Evolutionary conservation across 2,329 filamentous ascomycete species (phyloP), one percentile per base, ranked within the genome.

Genomic region (Cladophialophora immunda): DNA sequence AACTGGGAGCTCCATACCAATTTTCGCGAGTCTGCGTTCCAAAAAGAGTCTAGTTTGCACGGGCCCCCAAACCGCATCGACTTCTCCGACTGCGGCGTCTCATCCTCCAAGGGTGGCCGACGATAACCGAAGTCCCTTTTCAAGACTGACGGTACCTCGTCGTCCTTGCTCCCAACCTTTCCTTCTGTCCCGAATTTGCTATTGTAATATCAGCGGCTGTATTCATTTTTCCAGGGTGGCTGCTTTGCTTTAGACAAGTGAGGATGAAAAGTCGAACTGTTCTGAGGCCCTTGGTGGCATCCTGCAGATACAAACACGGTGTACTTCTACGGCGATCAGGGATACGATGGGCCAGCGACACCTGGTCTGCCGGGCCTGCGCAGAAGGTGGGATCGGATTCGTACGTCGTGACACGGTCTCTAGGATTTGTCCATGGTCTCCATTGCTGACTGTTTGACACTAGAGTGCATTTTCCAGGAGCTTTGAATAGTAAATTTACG

Each of bases 401-500:
- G 87, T 89, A 80, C 70, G 82, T 34, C 53, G n/a, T n/a, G n/a
- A 54, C 73, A 52, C 22, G 7, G 8, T 11, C 19, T 15, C 3
- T 4, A 7, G 8, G 29, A 11, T 5, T 19, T 6, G 3, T 54
- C 19, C 19, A 17, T 4, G 2, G 25, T 11, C 22, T 41, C n/a
- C 15, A 53, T n/a, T 27, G 11, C 15, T 47, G 55, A 58, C 65
- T 22, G 29, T 62, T 74, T 73, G 9, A 6, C 29, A 61, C 47
- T 32, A 89, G 86, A 65, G 84, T 88, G 11, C 82, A 87, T 63
- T 99, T 99, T 73, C 95, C 95, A 0, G 95, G 95, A n/a, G 95
- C 95, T 0, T 84, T 98, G 59, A 94, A 97, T 78, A 97, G 93
- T 77, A 92, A 92, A 69, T 99, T 99, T 80, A 97, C 92, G 4